Conservation (phyloP, 176 grass and related monocot species). For the Triticum turgidum region DNA sequence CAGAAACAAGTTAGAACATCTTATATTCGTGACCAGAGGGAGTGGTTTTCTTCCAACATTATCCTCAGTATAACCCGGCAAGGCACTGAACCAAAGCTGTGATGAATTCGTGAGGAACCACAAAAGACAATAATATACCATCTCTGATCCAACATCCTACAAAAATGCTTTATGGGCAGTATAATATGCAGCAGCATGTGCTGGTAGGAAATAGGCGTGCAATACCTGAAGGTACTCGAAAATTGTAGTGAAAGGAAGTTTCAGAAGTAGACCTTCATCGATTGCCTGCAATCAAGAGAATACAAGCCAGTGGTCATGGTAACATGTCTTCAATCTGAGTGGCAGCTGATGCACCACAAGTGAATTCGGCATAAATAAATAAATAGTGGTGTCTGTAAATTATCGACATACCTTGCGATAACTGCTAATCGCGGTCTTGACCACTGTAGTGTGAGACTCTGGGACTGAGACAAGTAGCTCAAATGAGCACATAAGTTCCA, state of each 20-base stretch:
- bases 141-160: not conserved
- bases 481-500: constrained; percentile 16
- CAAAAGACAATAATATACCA: not conserved
- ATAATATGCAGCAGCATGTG: not conserved
- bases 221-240: constrained; percentile 98
- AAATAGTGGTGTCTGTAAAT: not conserved
- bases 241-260: constrained; percentile 89
- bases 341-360: constrained; percentile 3
- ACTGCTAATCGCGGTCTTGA: constrained; percentile 65
- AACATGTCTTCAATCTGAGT: not conserved
- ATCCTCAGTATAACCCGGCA: not conserved
- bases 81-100: not conserved
- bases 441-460: constrained; percentile 49
- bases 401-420: constrained; percentile 57
- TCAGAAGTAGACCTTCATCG: constrained; percentile 74
- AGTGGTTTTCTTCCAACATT: not conserved
- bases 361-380: not conserved
- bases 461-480: constrained; percentile 52
- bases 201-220: not conserved
- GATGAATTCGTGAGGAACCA: not conserved
- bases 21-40: no score
- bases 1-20: no score
- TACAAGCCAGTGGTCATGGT: constrained; percentile 1
- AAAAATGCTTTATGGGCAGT: not conserved
- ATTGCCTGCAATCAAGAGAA: constrained; percentile 56